These are phyloP conservation scores for Colletotrichum camelliae DNA, from an alignment of 2,329 filamentous ascomycete species.

Conservation along the genomic window DNA sequence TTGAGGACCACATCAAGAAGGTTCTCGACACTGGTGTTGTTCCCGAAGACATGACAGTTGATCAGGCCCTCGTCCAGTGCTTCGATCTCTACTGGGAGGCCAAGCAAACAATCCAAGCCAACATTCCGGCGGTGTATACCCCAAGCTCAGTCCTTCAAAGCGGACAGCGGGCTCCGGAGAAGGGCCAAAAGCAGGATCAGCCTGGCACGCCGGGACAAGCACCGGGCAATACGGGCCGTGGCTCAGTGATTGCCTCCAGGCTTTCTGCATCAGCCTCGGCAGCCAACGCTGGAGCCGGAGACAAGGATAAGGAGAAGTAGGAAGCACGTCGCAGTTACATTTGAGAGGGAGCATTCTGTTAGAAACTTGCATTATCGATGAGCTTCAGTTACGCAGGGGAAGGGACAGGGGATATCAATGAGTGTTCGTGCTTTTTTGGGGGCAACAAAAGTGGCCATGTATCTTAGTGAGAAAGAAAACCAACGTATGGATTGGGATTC, in stretches of 20 bases:
- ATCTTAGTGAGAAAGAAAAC: not conserved
- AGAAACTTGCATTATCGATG: not conserved
- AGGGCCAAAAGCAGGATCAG: not conserved
- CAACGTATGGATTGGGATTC: not conserved
- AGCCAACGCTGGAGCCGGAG: not conserved
- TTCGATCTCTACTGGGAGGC: conserved; percentile 51
- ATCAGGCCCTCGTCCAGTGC: conserved; percentile 53
- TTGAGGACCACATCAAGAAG: conserved; percentile 56
- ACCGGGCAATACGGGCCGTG: not conserved
- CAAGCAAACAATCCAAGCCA: conserved; percentile 51
- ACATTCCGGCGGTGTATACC: conserved; percentile 49
- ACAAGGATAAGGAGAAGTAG: not conserved
- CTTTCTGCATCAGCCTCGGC: not conserved
- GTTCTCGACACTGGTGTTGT: conserved; percentile 54
- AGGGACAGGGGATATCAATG: not conserved
- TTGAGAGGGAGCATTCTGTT: not conserved
- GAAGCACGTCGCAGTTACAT: not conserved
- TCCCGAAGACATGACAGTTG: conserved; percentile 44
- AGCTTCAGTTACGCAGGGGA: not conserved
- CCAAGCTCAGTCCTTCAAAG: conserved; percentile 9
- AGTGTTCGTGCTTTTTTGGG: not conserved
- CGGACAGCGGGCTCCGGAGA: conserved; percentile 1
- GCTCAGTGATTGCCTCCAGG: conserved; percentile 10
- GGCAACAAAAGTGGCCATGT: not conserved
- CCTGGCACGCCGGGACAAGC: not conserved